phyloP scores from a whole-genome alignment of 2,329 filamentous ascomycete genomes.

The Nemania diffusa region DNA sequence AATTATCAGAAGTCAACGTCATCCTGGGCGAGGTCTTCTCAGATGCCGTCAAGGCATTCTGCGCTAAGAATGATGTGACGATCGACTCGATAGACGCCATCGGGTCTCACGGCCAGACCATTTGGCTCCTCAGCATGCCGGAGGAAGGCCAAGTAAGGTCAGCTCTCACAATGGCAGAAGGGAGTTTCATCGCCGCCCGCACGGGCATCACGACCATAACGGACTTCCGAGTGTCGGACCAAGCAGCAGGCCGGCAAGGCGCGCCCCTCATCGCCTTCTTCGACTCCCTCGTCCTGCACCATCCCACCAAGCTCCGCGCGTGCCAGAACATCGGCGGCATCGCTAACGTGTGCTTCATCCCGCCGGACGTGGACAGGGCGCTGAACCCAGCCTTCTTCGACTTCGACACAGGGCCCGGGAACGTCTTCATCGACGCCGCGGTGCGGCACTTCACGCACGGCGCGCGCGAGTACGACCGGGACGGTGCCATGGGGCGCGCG shows the following conservation, averaged over 20 bases:
- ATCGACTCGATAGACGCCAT: constrained; percentile 62
- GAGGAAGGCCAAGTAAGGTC: constrained; percentile 57
- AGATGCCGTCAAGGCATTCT: constrained; percentile 61
- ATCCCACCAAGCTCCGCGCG: constrained; percentile 65
- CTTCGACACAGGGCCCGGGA: constrained; percentile 67
- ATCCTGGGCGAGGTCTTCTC: constrained; percentile 67
- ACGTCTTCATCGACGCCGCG: constrained; percentile 66
- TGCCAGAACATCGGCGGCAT: constrained; percentile 72
- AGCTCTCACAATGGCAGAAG: constrained; percentile 67
- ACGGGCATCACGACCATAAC: constrained; percentile 69
- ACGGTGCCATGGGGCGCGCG: constrained; percentile 60
- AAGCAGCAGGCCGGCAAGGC: constrained; percentile 65
- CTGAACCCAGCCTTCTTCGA: constrained; percentile 55
- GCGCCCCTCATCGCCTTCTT: constrained; percentile 68
- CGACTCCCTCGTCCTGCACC: constrained; percentile 65
- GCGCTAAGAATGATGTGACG: constrained; percentile 55
- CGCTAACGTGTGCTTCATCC: constrained; percentile 70
- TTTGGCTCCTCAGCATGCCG: constrained; percentile 66
- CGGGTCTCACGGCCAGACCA: constrained; percentile 68
- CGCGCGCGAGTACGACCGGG: constrained; percentile 60
- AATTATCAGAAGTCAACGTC: constrained; percentile 67
- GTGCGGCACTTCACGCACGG: constrained; percentile 65
- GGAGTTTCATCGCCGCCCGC: constrained; percentile 62
- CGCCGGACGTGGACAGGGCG: constrained; percentile 55
- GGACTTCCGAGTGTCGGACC: constrained; percentile 67